Evolutionary conservation across 768 basidiomycete species (phyloP).

Genomic region (Mycena epipterygia): DNA sequence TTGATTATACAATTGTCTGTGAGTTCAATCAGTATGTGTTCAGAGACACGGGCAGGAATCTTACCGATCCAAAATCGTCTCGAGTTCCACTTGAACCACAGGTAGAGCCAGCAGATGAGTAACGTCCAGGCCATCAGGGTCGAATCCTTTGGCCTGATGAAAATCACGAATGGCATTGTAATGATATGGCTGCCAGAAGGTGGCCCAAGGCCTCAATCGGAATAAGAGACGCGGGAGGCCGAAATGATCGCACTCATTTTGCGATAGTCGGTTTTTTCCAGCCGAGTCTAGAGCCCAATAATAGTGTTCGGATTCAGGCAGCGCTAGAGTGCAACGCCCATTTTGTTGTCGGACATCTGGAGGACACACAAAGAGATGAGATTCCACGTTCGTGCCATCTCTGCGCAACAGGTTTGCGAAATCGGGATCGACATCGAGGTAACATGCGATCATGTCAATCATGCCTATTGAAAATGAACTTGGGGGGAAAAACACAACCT

Average conservation of each 20-base stretch:
- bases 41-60: too few relatives aligned
- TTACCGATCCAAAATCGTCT: too few relatives aligned
- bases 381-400: background rate
- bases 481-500: too few relatives aligned
- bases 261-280: background rate
- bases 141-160: background rate
- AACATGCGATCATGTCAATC: background rate
- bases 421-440: background rate
- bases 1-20: too few relatives aligned
- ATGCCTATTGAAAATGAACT: background rate
- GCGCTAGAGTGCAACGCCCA: background rate
- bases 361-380: background rate
- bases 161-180: conserved; percentile 16
- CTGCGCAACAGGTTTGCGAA: background rate
- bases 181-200: conserved; percentile 10
- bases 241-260: background rate
- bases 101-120: background rate
- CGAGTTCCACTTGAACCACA: background rate
- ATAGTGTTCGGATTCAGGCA: background rate
- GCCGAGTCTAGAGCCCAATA: background rate
- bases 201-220: background rate
- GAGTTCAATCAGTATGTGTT: too few relatives aligned
- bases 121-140: background rate
- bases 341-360: too few relatives aligned
- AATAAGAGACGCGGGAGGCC: background rate